These are phyloP conservation scores for Termitomyces sp. DNA, from an alignment of 768 basidiomycete genomes.

Conservation along the genomic window DNA sequence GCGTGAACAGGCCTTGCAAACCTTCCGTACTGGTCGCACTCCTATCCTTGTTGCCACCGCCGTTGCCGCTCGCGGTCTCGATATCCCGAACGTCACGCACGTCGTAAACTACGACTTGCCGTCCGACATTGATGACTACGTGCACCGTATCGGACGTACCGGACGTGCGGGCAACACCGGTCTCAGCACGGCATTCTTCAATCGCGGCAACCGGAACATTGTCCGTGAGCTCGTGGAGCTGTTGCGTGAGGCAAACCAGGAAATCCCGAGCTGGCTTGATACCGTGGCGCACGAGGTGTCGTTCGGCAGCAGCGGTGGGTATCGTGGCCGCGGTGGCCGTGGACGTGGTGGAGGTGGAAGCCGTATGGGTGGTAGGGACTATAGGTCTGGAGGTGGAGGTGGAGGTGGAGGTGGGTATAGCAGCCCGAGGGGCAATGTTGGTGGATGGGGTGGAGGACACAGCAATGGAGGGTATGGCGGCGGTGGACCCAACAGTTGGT, in stretches of 20 bases:
- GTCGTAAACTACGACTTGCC: slow-evolving; percentile 98
- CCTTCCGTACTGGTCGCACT: slow-evolving; percentile 92
- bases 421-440: slow-evolving; percentile 23
- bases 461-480: slow-evolving; percentile 22
- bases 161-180: slow-evolving; percentile 99
- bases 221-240: slow-evolving; percentile 90
- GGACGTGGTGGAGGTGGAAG: slow-evolving; percentile 49
- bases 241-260: slow-evolving; percentile 93
- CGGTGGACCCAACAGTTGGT: slow-evolving; percentile 31
- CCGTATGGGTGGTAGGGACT: slow-evolving; percentile 40
- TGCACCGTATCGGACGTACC: slow-evolving; percentile 96
- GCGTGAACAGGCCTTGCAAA: slow-evolving; percentile 91
- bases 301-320: slow-evolving; percentile 55
- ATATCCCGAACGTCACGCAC: slow-evolving; percentile 98
- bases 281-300: slow-evolving; percentile 77
- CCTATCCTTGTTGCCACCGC: slow-evolving; percentile 98
- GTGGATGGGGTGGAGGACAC: slow-evolving; percentile 22
- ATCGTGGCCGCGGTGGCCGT: slow-evolving; percentile 49
- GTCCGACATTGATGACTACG: slow-evolving; percentile 98
- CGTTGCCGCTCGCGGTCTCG: slow-evolving; percentile 97
- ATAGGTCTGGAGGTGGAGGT: slow-evolving; percentile 32
- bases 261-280: slow-evolving; percentile 88
- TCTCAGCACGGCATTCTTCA: slow-evolving; percentile 93
- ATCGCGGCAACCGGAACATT: slow-evolving; percentile 88
- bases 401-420: slow-evolving; percentile 17